Evolutionary conservation across 176 grass and related monocot genomes (phyloP), one percentile per base, ranked within the genome.

Genomic region (Carex scoparia): DNA sequence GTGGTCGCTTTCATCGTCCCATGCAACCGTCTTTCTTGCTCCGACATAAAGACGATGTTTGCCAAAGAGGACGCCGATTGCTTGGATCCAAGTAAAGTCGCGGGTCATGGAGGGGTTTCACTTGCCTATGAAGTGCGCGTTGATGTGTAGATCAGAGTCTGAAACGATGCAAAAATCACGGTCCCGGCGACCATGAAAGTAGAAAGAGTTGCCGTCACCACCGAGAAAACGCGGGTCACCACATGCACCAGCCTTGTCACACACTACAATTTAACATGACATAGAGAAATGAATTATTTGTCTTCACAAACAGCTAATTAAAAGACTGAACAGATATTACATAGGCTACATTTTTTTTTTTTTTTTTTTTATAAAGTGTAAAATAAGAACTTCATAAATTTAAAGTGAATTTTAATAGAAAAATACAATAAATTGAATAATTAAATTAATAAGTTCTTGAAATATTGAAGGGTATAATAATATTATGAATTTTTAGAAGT

Each of bases 11-110:
- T 60, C 67, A 46, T 85, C 65, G 3, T 85, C 69, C 83, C 83
- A 85, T 38, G 65, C n/a, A 10, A 27, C 30, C 3, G 69, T 60
- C 67, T 85, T 85, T 31, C 32, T 85, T 5, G 83, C 83, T 2
- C 83, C 83, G 11, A 85, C 28, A 7, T 85, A 85, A 13, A 85
- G 83, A 58, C 69, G 83, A 30, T 85, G 83, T 33, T 74, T 49
- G 10, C 46, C 83, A 61, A 85, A 85, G n/a, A 85, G 65, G 48
- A 85, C 46, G 1, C 16, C 83, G 2, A 85, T 75, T n/a, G 83
- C 48, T 32, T 85, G 83, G 23, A 85, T 81, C 79, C 79, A 81
- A 64, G 79, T 81, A 40, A 64, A 81, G 79, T 81, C 35, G 15
- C 79, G 59, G 9, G 57, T 81, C 79, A 81, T 81, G 79, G 79